Evolutionary conservation across 805 yeast genomes (phyloP).

Genomic region (Ogataea methylovora): DNA sequence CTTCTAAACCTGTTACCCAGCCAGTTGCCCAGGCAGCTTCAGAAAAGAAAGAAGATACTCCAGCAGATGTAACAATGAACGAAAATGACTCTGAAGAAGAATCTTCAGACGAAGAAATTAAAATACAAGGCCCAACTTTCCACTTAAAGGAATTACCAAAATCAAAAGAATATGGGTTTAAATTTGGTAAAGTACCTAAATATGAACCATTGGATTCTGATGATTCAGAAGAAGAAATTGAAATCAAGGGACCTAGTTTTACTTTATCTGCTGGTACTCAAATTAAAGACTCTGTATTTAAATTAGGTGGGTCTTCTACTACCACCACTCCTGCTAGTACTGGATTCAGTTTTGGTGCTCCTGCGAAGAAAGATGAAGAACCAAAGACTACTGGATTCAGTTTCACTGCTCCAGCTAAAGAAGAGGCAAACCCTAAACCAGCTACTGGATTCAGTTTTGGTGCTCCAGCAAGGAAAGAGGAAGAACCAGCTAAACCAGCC

Average conservation of each 20-base stretch:
- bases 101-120: conserved; percentile 30
- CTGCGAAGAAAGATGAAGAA: conserved; percentile 2
- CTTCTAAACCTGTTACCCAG: not conserved
- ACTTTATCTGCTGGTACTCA: conserved; percentile 33
- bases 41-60: not conserved
- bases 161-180: conserved; percentile 42
- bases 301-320: conserved; percentile 7
- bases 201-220: conserved; percentile 27
- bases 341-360: conserved; percentile 1
- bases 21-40: not conserved
- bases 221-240: conserved; percentile 54
- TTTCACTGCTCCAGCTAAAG: not conserved
- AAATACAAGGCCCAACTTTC: conserved; percentile 68
- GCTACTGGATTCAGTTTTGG: conserved; percentile 22
- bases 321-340: conserved; percentile 4
- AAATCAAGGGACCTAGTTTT: conserved; percentile 70
- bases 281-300: conserved; percentile 22
- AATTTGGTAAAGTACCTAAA: conserved; percentile 30
- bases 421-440: not conserved
- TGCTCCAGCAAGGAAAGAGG: conserved; percentile 4
- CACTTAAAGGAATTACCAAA: conserved; percentile 39
- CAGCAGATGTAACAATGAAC: not conserved
- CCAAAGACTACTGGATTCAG: not conserved
- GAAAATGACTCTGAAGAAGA: conserved; percentile 8
- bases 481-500: conserved; percentile 8